These are phyloP conservation scores for Wickerhamiella sergipiensis DNA, from an alignment of 805 yeast genomes.

Conservation along the genomic window DNA sequence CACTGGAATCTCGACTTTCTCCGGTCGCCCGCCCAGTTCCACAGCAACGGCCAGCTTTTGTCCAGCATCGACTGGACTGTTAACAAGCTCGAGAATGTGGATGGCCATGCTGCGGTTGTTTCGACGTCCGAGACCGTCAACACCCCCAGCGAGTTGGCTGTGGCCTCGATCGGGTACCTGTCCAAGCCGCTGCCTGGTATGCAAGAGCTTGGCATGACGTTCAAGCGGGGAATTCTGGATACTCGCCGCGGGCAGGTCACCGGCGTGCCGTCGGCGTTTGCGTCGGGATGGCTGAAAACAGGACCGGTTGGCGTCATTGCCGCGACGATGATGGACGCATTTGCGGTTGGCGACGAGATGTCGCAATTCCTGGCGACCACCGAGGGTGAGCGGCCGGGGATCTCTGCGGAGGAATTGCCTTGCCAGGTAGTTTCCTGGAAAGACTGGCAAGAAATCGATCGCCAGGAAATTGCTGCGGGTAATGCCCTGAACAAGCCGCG, in stretches of 20 bases:
- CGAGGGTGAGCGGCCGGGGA: constrained; percentile 21
- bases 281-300: constrained; percentile 81
- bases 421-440: constrained; percentile 39
- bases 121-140: constrained; percentile 26
- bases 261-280: constrained; percentile 37
- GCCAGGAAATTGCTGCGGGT: constrained; percentile 40
- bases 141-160: constrained; percentile 45
- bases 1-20: constrained; percentile 62
- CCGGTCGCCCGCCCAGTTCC: constrained; percentile 45
- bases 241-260: constrained; percentile 9
- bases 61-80: constrained; percentile 35
- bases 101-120: constrained; percentile 22
- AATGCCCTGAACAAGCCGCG: constrained; percentile 36
- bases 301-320: constrained; percentile 89
- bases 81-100: constrained; percentile 33
- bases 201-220: constrained; percentile 35
- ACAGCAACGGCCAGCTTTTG: constrained; percentile 28
- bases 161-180: constrained; percentile 73
- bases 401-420: background rate
- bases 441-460: constrained; percentile 50
- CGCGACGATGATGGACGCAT: constrained; percentile 74
- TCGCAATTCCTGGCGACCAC: constrained; percentile 23
- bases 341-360: constrained; percentile 55
- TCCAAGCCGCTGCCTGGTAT: constrained; percentile 53
- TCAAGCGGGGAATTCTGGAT: constrained; percentile 31